Percentiles rank a stretch among this genome's conserved stretches.
phyloP scores from a whole-genome alignment of 2,329 filamentous ascomycete genomes.

The Neofusicoccum sp. region DNA sequence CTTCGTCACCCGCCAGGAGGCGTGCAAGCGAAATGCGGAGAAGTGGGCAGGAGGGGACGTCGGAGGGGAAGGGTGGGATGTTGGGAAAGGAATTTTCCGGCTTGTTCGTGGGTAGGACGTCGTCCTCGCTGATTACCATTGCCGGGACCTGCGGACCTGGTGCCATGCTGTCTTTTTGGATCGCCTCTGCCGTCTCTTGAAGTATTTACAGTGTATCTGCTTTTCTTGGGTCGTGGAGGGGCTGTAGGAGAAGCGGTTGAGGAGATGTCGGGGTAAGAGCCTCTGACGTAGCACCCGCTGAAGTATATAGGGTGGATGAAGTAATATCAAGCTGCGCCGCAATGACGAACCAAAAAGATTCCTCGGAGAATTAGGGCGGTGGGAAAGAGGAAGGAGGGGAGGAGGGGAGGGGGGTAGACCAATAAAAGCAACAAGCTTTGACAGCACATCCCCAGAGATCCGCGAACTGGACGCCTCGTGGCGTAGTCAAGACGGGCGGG shows the following conservation, averaged over 20 bases:
- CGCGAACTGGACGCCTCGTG: background rate
- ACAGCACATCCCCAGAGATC: background rate
- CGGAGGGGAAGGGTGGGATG: conserved; percentile 47
- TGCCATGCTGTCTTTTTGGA: background rate
- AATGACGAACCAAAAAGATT: background rate
- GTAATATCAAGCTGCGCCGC: background rate
- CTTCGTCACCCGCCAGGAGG: conserved; percentile 37
- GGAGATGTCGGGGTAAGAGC: background rate
- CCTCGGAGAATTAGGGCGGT: background rate
- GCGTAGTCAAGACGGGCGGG: background rate
- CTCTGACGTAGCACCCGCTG: background rate
- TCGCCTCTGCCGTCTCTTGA: background rate
- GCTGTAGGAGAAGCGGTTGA: background rate
- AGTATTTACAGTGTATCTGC: background rate
- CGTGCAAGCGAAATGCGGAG: conserved; percentile 45
- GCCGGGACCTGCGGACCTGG: background rate
- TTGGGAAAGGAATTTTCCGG: conserved; percentile 29
- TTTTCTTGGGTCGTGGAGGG: too few relatives aligned
- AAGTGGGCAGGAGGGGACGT: conserved; percentile 44
- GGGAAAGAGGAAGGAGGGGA: background rate
- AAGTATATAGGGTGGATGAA: background rate
- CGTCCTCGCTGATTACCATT: background rate
- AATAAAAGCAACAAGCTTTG: background rate
- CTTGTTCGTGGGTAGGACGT: conserved; percentile 19
- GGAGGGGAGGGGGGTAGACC: background rate